phyloP scores from a whole-genome alignment of 768 basidiomycete genomes.

The Pleurotus eryngii region DNA sequence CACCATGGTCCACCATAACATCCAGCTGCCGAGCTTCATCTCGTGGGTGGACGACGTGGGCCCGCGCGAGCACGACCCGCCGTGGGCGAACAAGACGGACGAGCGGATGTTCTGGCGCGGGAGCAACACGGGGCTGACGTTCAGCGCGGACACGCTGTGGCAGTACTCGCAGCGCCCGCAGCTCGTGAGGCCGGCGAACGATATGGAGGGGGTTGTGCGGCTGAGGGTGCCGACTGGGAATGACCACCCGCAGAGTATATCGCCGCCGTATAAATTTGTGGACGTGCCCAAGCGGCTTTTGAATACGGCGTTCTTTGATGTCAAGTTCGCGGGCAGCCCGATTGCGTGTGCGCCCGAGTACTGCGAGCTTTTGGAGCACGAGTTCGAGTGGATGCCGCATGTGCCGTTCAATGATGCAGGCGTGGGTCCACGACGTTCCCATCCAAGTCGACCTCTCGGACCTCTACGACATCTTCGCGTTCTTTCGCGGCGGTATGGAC shows the following conservation, averaged over 20 bases:
- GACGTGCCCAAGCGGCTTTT: constrained; percentile 29
- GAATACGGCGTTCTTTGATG: constrained; percentile 51
- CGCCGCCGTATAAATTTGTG: constrained; percentile 27
- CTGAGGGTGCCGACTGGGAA: constrained; percentile 26
- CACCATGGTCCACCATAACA: constrained; percentile 42
- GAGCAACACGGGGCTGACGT: constrained; percentile 56
- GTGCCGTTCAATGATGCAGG: constrained; percentile 32
- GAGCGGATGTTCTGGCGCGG: constrained; percentile 66
- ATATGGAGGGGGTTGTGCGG: constrained; percentile 28
- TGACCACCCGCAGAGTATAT: constrained; percentile 13
- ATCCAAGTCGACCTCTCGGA: constrained; percentile 58
- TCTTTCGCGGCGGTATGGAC: constrained; percentile 57
- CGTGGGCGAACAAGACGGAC: constrained; percentile 60
- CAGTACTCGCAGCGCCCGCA: constrained; percentile 39
- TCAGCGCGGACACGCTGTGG: constrained; percentile 38
- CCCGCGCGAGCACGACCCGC: constrained; percentile 41
- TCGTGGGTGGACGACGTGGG: constrained; percentile 33
- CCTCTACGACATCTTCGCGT: constrained; percentile 60
- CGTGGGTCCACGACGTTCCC: constrained; percentile 72
- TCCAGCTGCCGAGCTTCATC: constrained; percentile 39
- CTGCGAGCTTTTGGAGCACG: constrained; percentile 38
- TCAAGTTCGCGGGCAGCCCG: constrained; percentile 46
- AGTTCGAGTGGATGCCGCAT: constrained; percentile 43
- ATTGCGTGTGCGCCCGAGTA: constrained; percentile 37
- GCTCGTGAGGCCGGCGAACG: constrained; percentile 36